Evolutionary conservation across 1,284 basidiomycete genomes (phyloP), one percentile per base, ranked within the genome.

Genomic region (Mycocalia duriaeana): DNA sequence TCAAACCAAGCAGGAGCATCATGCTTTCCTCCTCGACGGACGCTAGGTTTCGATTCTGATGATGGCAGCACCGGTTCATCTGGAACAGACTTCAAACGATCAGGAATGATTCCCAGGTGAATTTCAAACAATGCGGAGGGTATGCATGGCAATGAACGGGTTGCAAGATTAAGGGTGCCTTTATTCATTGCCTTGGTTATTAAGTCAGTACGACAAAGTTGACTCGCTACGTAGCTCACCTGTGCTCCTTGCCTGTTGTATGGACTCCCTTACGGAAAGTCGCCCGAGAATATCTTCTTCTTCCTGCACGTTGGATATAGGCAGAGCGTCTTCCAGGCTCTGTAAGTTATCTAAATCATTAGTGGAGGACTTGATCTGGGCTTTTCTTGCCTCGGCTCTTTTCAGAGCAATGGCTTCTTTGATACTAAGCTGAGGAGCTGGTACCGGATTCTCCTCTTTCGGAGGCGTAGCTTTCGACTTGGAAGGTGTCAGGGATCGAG

Each of bases 121-220:
- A 87, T 75, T 57, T 89, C 84, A 57, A 88, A 91, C n/a, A 91
- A 68, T 2, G 77, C 82, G 9, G 84, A 84, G 3, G 88, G 89
- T 14, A 90, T 60, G 57, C 85, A 88, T 3, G 72, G 73, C 48
- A 91, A 65, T 35, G 74, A 76, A 47, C 89, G 80, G 20, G 85
- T 82, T 4, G 82, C 75, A 50, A 90, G 66, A 65, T 89, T 90
- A 56, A 90, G 69, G 37, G 74, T 72, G 55, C 87, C 87, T 89
- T 66, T 47, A 48, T 49, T 43, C 52, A 48, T 49, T 53, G 61
- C 55, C 70, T 71, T 75, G 60, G 58, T 50, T 55, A 58, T 70
- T 76, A 55, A 74, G 66, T 67, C 60, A 73, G 67, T 57, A 66
- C 62, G 56, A 66, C 58, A 58, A 51, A 66, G 48, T 56, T 53